phyloP scores from a whole-genome alignment of 306 rosid genomes.

The Vachellia collinsii region DNA sequence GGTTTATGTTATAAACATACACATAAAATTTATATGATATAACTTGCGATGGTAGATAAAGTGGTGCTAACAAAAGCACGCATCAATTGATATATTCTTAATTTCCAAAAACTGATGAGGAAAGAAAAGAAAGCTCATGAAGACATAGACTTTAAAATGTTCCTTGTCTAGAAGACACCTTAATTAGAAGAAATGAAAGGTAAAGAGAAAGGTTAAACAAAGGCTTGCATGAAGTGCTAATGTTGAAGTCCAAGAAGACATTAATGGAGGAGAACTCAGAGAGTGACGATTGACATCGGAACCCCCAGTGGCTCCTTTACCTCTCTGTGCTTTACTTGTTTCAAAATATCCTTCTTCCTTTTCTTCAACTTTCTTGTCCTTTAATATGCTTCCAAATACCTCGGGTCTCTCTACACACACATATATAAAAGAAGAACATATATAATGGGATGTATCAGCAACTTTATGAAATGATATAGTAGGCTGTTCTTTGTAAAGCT shows the following conservation, averaged over 20 bases:
- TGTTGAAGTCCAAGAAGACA: neutral
- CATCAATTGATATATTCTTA: neutral
- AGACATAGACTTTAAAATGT: neutral
- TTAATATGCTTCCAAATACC: neutral
- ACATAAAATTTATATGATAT: neutral
- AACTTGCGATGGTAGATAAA: neutral
- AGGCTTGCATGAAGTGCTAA: constrained; percentile 14
- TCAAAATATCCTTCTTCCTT: neutral
- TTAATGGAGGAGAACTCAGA: neutral
- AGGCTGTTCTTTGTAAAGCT: neutral
- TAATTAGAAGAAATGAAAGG: neutral
- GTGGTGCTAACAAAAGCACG: neutral
- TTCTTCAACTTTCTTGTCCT: neutral
- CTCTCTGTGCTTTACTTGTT: constrained; percentile 10
- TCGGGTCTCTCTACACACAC: constrained; percentile 5
- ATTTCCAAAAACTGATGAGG: neutral
- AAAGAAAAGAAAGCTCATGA: neutral
- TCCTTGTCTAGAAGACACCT: neutral
- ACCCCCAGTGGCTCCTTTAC: constrained; percentile 26
- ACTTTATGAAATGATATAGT: neutral
- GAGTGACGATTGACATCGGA: neutral
- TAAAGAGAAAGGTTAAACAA: constrained; percentile 12
- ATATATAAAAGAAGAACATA: too few relatives aligned
- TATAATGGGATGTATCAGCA: neutral
- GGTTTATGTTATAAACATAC: neutral